Base-by-base conservation (phyloP, 192 early-diverging fungal genomes). In the Backusella westeae region DNA sequence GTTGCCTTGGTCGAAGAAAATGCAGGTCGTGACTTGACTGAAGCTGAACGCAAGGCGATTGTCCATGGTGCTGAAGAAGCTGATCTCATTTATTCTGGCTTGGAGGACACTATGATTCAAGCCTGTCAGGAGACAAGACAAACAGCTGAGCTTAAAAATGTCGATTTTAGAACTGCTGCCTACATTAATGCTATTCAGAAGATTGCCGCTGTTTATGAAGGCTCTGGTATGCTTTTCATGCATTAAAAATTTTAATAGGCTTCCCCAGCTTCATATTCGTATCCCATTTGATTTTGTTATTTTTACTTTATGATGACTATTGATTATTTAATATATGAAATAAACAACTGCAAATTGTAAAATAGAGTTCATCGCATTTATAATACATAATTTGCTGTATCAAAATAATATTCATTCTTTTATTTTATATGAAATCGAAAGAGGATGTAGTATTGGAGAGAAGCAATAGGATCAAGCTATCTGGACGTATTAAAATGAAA, bases 41-140 rank as follows among this genome's bases (percentile, higher is more conserved):
- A 91, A 46, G 81, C 88, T 41, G 94, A 95, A 78, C 87, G 92
- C n/a, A 87, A 90, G 66, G 85, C 90, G 69, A 85, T 94, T 42
- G 90, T 95, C 65, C 91, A 93, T 74, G 94, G 94, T 66, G 94
- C 94, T 9, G 92, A 95, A 77, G 94, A 95, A 79, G 90, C 90
- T 34, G 94, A 95, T 81, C 87, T 95, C 5, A 89, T 95, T 19
- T 95, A 94, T 85, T 94, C 93, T 44, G 94, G 94, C 34, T 80
- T 95, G 7, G 94, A 95, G 66, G 94, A 95, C 73, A 95, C 94
- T 12, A 94, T 95, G 93, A 90, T 93, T 67, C 85, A 84, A 73
- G 93, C 93, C 8, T 93, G 91, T 75, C 85, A 85, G 38, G 93
- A 93, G 82, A 94, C 94, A 1, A 85, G 88, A 71, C 82, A 85